phyloP scores from a whole-genome alignment of 2,329 filamentous ascomycete species.

The Myotisia sp. region DNA sequence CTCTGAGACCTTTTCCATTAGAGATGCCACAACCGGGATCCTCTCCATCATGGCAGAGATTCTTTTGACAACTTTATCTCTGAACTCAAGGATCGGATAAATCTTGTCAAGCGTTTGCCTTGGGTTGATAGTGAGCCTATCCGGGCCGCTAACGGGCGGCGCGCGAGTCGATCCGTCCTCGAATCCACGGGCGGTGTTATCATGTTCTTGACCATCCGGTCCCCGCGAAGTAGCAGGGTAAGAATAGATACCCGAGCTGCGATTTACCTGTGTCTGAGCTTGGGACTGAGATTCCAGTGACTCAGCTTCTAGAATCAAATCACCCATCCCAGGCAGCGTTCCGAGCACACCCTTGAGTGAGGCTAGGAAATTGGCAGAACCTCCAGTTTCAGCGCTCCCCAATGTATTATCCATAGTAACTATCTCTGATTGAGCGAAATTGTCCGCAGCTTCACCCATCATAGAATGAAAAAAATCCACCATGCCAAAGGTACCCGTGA shows the following conservation, averaged over 20 bases:
- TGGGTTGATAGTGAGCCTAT: slow-evolving; percentile 67
- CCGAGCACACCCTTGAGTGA: slow-evolving; percentile 58
- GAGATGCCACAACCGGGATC: slow-evolving; percentile 72
- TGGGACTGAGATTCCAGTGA: slow-evolving; percentile 47
- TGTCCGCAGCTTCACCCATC: slow-evolving; percentile 60
- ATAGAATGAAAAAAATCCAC: slow-evolving; percentile 77
- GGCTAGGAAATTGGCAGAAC: slow-evolving; percentile 47
- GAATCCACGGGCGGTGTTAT: slow-evolving; percentile 3
- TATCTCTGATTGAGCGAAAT: slow-evolving; percentile 73
- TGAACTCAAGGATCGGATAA: slow-evolving; percentile 86
- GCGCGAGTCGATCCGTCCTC: slow-evolving; percentile 11
- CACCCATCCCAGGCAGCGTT: slow-evolving; percentile 60
- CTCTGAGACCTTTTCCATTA: slow-evolving; percentile 91
- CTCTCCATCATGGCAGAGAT: slow-evolving; percentile 79
- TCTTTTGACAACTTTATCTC: slow-evolving; percentile 80
- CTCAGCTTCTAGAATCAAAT: slow-evolving; percentile 52
- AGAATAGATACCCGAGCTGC: slow-evolving; percentile 14
- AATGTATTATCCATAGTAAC: slow-evolving; percentile 66
- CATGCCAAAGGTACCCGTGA: slow-evolving; percentile 60
- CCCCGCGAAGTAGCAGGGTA: slow-evolving; percentile 14
- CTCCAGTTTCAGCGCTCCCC: slow-evolving; percentile 48
- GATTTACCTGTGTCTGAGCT: slow-evolving; percentile 49
- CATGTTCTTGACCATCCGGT: slow-evolving; percentile 8
- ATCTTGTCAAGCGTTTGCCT: slow-evolving; percentile 66
- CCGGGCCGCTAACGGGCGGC: slow-evolving; percentile 54